Evolutionary conservation across 1,139 yeast genomes (phyloP).

Genomic region (Nadsonia starkeyi-henricii): DNA sequence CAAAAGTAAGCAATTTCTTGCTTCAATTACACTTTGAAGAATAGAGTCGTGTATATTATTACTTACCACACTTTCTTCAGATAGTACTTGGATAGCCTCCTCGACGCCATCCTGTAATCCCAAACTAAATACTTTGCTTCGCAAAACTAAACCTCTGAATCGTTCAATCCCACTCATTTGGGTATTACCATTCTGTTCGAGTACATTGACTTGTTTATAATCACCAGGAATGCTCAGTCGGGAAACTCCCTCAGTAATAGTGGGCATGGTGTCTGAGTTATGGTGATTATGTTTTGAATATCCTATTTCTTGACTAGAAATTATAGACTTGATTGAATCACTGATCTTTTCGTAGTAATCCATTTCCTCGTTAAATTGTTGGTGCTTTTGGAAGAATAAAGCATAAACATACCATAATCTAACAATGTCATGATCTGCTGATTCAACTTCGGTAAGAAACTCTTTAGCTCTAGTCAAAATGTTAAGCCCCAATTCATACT

Average conservation of each 20-base stretch:
- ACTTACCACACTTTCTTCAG: background rate
- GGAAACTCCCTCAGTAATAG: background rate
- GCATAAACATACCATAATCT: background rate
- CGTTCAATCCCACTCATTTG: background rate
- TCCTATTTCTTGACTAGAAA: background rate
- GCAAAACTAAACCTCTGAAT: background rate
- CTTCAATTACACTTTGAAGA: constrained; percentile 7
- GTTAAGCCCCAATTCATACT: background rate
- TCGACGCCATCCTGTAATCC: background rate
- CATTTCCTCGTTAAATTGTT: background rate
- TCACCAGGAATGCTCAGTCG: background rate
- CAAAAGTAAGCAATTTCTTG: constrained; percentile 13
- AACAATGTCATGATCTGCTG: background rate
- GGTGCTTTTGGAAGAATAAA: background rate
- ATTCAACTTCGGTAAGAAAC: background rate
- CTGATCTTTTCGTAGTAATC: background rate
- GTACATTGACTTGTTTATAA: background rate
- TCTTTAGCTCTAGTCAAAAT: background rate
- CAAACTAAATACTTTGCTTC: background rate
- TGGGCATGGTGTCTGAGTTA: background rate
- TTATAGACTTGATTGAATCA: background rate
- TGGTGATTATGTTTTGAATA: background rate
- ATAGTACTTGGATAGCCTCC: background rate
- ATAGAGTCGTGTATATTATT: constrained; percentile 1
- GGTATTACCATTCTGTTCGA: background rate